Percentiles rank a stretch among this genome's conserved stretches.
Conservation (phyloP, 495 filamentous ascomycete genomes). For the Opeltia flavorubescens region DNA sequence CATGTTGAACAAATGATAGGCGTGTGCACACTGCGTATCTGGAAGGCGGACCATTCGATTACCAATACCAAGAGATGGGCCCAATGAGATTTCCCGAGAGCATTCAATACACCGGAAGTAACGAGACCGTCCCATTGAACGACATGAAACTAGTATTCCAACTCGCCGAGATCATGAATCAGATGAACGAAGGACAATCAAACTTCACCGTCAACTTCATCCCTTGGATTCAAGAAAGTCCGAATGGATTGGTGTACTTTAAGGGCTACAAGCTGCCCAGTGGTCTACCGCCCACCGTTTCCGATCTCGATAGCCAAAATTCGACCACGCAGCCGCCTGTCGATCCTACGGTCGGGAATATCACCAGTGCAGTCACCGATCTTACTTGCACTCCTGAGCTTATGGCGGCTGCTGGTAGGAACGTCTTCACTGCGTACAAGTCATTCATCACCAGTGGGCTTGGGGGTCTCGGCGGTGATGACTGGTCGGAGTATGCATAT, state of each 20-base stretch:
- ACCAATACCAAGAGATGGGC: conserved; percentile 65
- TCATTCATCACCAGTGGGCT: conserved; percentile 17
- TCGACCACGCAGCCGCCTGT: conserved; percentile 21
- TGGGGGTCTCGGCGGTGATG: conserved; percentile 22
- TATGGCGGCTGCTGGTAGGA: conserved; percentile 34
- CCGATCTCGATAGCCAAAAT: conserved; percentile 20
- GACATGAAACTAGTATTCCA: conserved; percentile 53
- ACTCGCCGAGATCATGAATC: conserved; percentile 43
- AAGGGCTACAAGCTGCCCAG: conserved; percentile 37
- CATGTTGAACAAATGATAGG: conserved; percentile 16
- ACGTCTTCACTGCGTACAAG: conserved; percentile 53
- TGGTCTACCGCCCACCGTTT: conserved; percentile 28
- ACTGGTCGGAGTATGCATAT: conserved; percentile 50
- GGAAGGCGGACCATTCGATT: conserved; percentile 43
- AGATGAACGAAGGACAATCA: conserved; percentile 35
- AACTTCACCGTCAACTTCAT: conserved; percentile 51
- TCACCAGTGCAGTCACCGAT: conserved; percentile 21
- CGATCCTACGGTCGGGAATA: conserved; percentile 23
- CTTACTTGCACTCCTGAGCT: conserved; percentile 18
- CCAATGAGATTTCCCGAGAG: conserved; percentile 50
- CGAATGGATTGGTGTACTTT: conserved; percentile 36
- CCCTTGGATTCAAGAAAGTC: conserved; percentile 40
- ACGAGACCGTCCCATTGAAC: conserved; percentile 39
- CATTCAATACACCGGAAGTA: conserved; percentile 34
- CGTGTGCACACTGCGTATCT: conserved; percentile 51